Evolutionary conservation across 1,284 basidiomycete genomes (phyloP).

Genomic region (Boletus albobrunnescens): DNA sequence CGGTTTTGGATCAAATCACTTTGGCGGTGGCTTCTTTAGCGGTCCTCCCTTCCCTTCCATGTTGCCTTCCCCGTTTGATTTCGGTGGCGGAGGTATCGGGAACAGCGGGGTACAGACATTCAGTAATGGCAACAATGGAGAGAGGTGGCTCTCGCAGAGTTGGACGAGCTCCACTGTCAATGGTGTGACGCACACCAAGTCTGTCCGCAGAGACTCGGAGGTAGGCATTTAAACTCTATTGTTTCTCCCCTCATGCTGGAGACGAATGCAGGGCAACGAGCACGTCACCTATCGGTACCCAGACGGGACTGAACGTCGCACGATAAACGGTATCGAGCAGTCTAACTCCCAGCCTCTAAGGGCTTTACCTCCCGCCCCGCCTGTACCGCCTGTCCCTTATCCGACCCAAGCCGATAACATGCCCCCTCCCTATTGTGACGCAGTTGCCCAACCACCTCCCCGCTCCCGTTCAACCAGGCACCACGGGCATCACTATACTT

Average conservation of each 20-base stretch:
- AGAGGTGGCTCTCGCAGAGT: constrained; percentile 50
- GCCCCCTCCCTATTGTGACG: constrained; percentile 21
- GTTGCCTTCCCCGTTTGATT: constrained; percentile 11
- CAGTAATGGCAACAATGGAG: constrained; percentile 16
- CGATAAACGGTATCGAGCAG: constrained; percentile 70
- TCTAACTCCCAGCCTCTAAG: constrained; percentile 16
- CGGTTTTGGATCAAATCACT: constrained; percentile 22
- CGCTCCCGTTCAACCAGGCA: constrained; percentile 22
- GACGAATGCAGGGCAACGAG: constrained; percentile 57
- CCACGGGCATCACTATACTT: constrained; percentile 11
- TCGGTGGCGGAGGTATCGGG: constrained; percentile 13
- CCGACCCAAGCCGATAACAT: constrained; percentile 2
- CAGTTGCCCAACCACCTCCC: constrained; percentile 9
- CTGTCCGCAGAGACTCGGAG: constrained; percentile 51
- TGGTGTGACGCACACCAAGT: constrained; percentile 59
- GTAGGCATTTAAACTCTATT: constrained; percentile 36
- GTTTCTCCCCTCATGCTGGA: constrained; percentile 13
- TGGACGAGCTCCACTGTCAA: constrained; percentile 54
- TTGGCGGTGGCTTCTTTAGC: constrained; percentile 23
- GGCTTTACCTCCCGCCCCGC: constrained; percentile 8
- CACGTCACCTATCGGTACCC: constrained; percentile 60
- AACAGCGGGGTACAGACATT: constrained; percentile 13
- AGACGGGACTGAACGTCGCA: constrained; percentile 60
- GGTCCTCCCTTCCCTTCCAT: constrained; percentile 11
- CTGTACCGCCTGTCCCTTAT: constrained; percentile 4